These are phyloP conservation scores for Erysimum pusillum DNA, from an alignment of 441 rosid genomes.

Conservation along the genomic window DNA sequence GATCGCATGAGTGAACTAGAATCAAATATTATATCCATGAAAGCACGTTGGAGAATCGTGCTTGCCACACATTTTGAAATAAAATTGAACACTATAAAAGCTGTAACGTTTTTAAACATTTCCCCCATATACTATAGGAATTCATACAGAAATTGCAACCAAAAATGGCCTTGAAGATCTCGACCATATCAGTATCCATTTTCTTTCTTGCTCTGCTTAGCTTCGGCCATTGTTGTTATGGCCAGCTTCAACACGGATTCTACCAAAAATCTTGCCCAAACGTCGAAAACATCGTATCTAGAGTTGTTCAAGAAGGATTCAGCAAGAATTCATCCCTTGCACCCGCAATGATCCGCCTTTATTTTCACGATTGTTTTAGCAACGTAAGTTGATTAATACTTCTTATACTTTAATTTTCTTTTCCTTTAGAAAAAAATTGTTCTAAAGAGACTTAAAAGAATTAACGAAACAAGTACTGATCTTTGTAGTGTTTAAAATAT, in stretches of 20 bases:
- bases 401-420: neutral
- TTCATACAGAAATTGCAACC: neutral
- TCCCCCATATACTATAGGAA: neutral
- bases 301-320: slow-evolving; percentile 22
- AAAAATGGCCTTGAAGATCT: slow-evolving; percentile 31
- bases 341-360: slow-evolving; percentile 63
- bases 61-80: slow-evolving; percentile 34
- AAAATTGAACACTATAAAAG: slow-evolving; percentile 27
- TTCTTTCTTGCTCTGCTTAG: slow-evolving; percentile 47
- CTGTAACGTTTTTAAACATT: neutral
- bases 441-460: neutral
- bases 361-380: slow-evolving; percentile 73
- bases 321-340: slow-evolving; percentile 39
- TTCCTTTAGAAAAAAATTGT: neutral
- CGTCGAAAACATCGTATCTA: slow-evolving; percentile 51
- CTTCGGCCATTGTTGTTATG: slow-evolving; percentile 49
- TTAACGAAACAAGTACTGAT: neutral
- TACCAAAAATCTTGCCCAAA: slow-evolving; percentile 47
- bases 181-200: slow-evolving; percentile 41
- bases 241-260: slow-evolving; percentile 45
- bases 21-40: slow-evolving; percentile 26
- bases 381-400: slow-evolving; percentile 49
- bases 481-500: neutral
- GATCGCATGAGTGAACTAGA: slow-evolving; percentile 10
- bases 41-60: slow-evolving; percentile 49